Evolutionary conservation across 2,329 filamentous ascomycete species (phyloP), one percentile per base, ranked within the genome.

Genomic region (Sphaceloma murrayae): DNA sequence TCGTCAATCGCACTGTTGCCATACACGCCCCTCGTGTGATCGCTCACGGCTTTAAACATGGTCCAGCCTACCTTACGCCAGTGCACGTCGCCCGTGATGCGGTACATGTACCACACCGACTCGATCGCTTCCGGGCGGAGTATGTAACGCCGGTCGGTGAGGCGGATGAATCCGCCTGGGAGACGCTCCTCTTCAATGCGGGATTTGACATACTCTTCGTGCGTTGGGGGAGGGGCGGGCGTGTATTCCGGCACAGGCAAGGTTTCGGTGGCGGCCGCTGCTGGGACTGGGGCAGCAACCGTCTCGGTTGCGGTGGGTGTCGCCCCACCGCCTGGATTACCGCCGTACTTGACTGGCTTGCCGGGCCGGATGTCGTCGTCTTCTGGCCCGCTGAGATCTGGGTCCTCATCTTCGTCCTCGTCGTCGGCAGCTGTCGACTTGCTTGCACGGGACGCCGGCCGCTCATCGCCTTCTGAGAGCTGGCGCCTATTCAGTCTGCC

Each of bases 61-160:
- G 70, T 68, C 87, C 87, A 94, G 11, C 85, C 88, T 52, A 82
- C 80, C 19, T 93, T 85, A 58, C 82, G 80, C 72, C 85, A 86
- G 3, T 64, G 62, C 1, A 71, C 64, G 51, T 91, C 82, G 36
- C 85, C 87, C 0, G 85, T 93, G 62, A 93, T 85, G 57, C 87
- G 83, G 66, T 93, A 91, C 69, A 93, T 80, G 65, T 88, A 84
- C 73, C 86, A 93, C 10, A 93, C 78, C 1, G 81, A 86, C 56
- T 94, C 86, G 53, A 94, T 87, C 1, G 84, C 85, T 67, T 94
- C 86, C 14, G 85, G 85, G 16, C 67, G 58, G 3, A 70, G 54
- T 22, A 69, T 54, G 52, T 67, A 70, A 13, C 60, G 55, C 14
- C 52, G 54, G 44, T 60, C 57, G 1, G 44, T 54, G 47, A 69